A percentile compares a stretch with the other conserved stretches of the same genome.
Evolutionary conservation across 192 early-diverging fungal species (phyloP).

Genomic region (Podila epicladia): DNA sequence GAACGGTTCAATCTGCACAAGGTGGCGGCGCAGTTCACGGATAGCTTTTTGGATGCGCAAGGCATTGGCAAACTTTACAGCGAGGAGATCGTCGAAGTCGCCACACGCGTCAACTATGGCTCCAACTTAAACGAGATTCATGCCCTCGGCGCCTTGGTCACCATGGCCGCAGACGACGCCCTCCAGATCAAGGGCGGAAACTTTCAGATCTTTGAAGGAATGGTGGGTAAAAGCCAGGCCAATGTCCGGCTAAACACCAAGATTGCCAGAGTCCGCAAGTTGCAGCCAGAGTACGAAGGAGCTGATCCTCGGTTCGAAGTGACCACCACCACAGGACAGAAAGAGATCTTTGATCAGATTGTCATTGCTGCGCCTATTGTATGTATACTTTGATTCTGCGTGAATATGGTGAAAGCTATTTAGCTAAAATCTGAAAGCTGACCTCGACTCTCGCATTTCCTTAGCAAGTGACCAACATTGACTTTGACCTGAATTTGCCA

Average conservation of each 20-base stretch:
- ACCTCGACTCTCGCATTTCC: constrained; percentile 2
- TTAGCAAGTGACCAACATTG: constrained; percentile 48
- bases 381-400: constrained; percentile 2
- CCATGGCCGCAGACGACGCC: constrained; percentile 59
- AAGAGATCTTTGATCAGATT: constrained; percentile 64
- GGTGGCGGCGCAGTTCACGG: constrained; percentile 31
- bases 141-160: constrained; percentile 65
- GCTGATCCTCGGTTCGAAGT: constrained; percentile 37
- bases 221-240: constrained; percentile 54
- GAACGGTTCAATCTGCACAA: constrained; percentile 37
- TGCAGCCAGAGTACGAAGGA: constrained; percentile 12
- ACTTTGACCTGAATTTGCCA: constrained; percentile 50
- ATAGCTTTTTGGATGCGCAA: constrained; percentile 46
- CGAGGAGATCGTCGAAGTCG: constrained; percentile 64
- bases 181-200: constrained; percentile 65
- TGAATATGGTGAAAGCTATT: neutral
- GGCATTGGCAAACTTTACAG: constrained; percentile 51
- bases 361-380: constrained; percentile 70
- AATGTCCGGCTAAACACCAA: constrained; percentile 57
- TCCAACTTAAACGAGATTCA: constrained; percentile 67
- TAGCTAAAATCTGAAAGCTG: no score
- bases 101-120: constrained; percentile 72
- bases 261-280: constrained; percentile 44
- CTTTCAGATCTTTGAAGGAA: constrained; percentile 68
- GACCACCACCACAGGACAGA: constrained; percentile 36